Evolutionary conservation across 805 yeast genomes (phyloP), one percentile per base, ranked within the genome.

Genomic region (Candida hungchunana): DNA sequence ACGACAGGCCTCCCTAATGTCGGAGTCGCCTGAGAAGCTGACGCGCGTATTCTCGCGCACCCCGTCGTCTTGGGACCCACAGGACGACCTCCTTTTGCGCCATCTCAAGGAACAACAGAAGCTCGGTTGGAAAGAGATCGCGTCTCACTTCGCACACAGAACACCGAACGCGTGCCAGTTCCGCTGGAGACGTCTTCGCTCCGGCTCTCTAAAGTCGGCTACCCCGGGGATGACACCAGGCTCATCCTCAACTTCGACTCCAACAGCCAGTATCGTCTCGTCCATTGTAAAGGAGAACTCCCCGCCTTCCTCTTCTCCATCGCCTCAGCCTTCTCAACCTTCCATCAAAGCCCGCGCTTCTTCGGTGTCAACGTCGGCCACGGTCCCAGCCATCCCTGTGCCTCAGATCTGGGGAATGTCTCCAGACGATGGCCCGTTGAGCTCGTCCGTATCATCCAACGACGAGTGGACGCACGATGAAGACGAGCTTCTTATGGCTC

Each of bases 101-200:
- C 84, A 81, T 50, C 67, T 86, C 52, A 86, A 86, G 59, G 95
- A 86, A 56, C 77, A 78, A 43, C 84, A 79, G 56, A 83, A 82
- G 55, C 68, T 85, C 47, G 95, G 95, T 1, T 86, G 95, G 95
- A 78, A 86, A 58, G 95, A 86, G 47, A 85, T 86, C 33, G 80
- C 93, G 2, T 70, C 79, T 22, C 83, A 82, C 52, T 86, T 86
- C 58, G 71, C 76, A 28, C 81, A 81, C 56, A 66, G 95, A 54
- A 86, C 95, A 3, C 88, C 94, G 24, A 86, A 84, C 55, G 94
- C 94, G 3, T 84, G 95, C 51, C 94, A 84, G 61, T 84, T 84
- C 55, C 73, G 95, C 48, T 86, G 95, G 95, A 72, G 95, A 57
- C 62, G 95, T 44, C 62, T 79, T 31, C 73, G 64, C 43, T 63